These are phyloP conservation scores for Suillus subaureus DNA, from an alignment of 768 basidiomycete species.

Conservation along the genomic window DNA sequence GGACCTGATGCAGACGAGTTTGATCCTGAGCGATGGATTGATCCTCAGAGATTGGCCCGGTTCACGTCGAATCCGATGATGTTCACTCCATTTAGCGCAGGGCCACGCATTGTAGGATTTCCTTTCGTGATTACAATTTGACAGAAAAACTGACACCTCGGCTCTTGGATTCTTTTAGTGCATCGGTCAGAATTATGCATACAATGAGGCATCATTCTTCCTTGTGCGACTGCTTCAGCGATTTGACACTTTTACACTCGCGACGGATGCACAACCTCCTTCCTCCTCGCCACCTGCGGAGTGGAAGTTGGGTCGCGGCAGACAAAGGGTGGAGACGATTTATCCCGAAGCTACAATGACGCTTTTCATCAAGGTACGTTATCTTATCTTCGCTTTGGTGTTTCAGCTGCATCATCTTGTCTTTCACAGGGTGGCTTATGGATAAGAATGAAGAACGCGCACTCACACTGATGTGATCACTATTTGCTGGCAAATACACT, in stretches of 20 bases:
- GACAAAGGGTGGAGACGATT: slow-evolving; percentile 58
- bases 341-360: slow-evolving; percentile 69
- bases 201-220: slow-evolving; percentile 76
- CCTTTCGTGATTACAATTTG: not conserved
- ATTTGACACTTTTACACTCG: slow-evolving; percentile 61
- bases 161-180: slow-evolving; percentile 44
- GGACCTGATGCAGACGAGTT: slow-evolving; percentile 78
- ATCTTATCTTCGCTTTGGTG: slow-evolving; percentile 13
- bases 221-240: slow-evolving; percentile 67
- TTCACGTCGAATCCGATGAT: slow-evolving; percentile 65
- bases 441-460: slow-evolving; percentile 46
- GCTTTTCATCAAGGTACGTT: slow-evolving; percentile 60
- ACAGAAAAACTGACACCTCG: not conserved
- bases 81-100: slow-evolving; percentile 75
- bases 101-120: slow-evolving; percentile 54
- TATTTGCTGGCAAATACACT: not conserved
- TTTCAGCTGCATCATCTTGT: slow-evolving; percentile 10
- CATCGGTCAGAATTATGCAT: slow-evolving; percentile 73
- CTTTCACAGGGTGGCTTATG: slow-evolving; percentile 55
- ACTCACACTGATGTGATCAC: slow-evolving; percentile 15
- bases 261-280: slow-evolving; percentile 60
- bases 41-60: slow-evolving; percentile 50
- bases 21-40: slow-evolving; percentile 78
- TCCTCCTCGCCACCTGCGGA: slow-evolving; percentile 62
- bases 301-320: slow-evolving; percentile 48